These are phyloP conservation scores for Metarhizium robertsii DNA, from an alignment of 2,329 filamentous ascomycete genomes.

Conservation along the genomic window DNA sequence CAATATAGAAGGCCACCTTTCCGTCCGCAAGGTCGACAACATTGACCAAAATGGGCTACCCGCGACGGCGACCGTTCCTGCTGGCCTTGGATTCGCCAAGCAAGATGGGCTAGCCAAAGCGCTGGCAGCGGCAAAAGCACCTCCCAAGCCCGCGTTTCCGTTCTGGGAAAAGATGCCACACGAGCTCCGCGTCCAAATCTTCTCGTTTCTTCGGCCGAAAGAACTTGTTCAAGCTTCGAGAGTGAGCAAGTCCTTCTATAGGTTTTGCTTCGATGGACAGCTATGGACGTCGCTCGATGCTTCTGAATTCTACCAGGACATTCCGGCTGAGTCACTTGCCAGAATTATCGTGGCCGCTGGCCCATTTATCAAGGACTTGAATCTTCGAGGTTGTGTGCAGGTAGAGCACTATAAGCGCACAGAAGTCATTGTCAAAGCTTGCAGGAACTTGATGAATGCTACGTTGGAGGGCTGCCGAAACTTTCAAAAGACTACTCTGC, in stretches of 20 bases:
- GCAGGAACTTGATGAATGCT: constrained; percentile 77
- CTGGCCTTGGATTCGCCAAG: constrained; percentile 44
- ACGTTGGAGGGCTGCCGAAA: constrained; percentile 86
- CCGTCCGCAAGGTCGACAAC: constrained; percentile 44
- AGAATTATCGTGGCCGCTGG: constrained; percentile 80
- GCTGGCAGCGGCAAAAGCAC: constrained; percentile 10
- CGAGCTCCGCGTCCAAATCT: constrained; percentile 71
- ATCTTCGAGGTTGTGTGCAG: constrained; percentile 85
- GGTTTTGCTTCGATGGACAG: constrained; percentile 88
- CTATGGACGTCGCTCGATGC: constrained; percentile 81
- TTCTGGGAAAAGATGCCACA: constrained; percentile 77
- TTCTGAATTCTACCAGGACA: constrained; percentile 77
- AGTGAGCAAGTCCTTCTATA: constrained; percentile 70
- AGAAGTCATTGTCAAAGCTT: constrained; percentile 71
- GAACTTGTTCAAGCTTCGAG: constrained; percentile 71
- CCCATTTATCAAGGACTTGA: constrained; percentile 83
- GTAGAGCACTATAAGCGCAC: constrained; percentile 71
- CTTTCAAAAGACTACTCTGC: constrained; percentile 67
- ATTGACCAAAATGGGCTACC: constrained; percentile 29
- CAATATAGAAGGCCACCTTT: constrained; percentile 37
- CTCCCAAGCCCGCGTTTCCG: constrained; percentile 36
- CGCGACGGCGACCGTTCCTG: constrained; percentile 52
- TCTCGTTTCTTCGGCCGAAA: constrained; percentile 67
- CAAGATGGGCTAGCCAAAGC: constrained; percentile 15
- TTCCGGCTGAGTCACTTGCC: constrained; percentile 72